A percentile compares a stretch with the other conserved stretches of the same genome.
Evolutionary conservation across 2,329 filamentous ascomycete genomes (phyloP).

Genomic region (Metarhizium rileyi): DNA sequence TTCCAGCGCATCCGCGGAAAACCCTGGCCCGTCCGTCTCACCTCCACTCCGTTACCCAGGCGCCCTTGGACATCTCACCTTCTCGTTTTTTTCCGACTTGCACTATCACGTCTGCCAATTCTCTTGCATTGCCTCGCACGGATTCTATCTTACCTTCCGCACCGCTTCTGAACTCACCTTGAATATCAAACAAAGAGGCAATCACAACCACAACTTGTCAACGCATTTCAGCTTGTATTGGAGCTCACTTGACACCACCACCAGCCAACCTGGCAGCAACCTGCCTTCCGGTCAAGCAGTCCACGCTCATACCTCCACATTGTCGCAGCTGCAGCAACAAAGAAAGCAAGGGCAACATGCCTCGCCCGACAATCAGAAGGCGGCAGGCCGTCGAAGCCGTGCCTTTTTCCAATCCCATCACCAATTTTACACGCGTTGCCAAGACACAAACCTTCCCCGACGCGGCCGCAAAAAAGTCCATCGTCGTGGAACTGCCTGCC

Average conservation of each 20-base stretch:
- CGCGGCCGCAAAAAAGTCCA: constrained; percentile 24
- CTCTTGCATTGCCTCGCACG: no score
- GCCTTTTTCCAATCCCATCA: constrained; percentile 23
- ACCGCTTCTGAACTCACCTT: background rate
- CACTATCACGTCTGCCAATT: background rate
- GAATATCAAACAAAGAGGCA: background rate
- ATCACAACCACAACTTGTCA: background rate
- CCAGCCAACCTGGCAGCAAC: background rate
- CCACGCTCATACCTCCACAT: background rate
- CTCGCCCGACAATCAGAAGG: constrained; percentile 7
- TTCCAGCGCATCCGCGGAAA: background rate
- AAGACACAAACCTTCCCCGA: constrained; percentile 25
- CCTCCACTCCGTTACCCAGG: constrained; percentile 2
- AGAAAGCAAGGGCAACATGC: background rate
- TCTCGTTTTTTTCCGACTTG: constrained; percentile 2
- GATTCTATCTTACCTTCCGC: no score
- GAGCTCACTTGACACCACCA: background rate
- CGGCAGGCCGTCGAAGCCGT: constrained; percentile 9
- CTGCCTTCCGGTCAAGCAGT: background rate
- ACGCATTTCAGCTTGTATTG: background rate
- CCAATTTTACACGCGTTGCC: constrained; percentile 37
- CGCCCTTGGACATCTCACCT: constrained; percentile 1
- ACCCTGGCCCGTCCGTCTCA: background rate
- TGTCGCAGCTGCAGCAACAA: background rate
- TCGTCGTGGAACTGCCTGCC: constrained; percentile 17